Evolutionary conservation across 345 rosid species (phyloP).

Genomic region (Noccaea bulbosa): DNA sequence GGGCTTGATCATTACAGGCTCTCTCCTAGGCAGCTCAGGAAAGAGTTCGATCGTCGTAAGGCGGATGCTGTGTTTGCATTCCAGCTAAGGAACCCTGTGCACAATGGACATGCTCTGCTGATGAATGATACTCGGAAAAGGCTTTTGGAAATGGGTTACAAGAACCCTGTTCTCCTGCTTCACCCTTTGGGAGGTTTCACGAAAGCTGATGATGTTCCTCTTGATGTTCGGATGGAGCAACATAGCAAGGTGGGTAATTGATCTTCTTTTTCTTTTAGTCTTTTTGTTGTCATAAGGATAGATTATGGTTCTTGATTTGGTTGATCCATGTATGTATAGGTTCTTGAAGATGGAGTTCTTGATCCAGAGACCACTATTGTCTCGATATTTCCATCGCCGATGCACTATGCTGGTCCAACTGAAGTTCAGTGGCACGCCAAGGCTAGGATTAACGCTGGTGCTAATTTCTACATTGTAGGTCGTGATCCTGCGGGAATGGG

Average conservation of each 20-base stretch:
- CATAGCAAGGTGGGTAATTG: conserved; percentile 63
- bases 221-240: conserved; percentile 94
- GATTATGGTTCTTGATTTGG: not conserved
- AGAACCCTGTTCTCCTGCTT: conserved; percentile 87
- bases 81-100: conserved; percentile 93
- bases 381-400: conserved; percentile 94
- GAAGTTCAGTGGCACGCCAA: conserved; percentile 99
- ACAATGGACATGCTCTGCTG: conserved; percentile 89
- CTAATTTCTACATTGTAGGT: conserved; percentile 95
- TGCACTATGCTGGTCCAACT: conserved; percentile 99
- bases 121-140: conserved; percentile 89
- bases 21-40: conserved; percentile 80
- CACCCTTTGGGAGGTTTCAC: conserved; percentile 97
- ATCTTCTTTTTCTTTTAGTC: too few relatives aligned
- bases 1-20: conserved; percentile 97
- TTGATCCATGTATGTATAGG: conserved; percentile 47
- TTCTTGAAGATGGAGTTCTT: conserved; percentile 89
- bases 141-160: conserved; percentile 88
- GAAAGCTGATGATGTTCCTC: conserved; percentile 94
- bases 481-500: conserved; percentile 99
- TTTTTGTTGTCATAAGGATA: not conserved
- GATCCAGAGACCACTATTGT: conserved; percentile 91
- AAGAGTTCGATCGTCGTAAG: conserved; percentile 77
- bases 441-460: conserved; percentile 95
- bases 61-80: conserved; percentile 99